Evolutionary conservation across 148 eudicot species (phyloP), one percentile per base, ranked within the genome.

Genomic region (Fallopia convolvulus): DNA sequence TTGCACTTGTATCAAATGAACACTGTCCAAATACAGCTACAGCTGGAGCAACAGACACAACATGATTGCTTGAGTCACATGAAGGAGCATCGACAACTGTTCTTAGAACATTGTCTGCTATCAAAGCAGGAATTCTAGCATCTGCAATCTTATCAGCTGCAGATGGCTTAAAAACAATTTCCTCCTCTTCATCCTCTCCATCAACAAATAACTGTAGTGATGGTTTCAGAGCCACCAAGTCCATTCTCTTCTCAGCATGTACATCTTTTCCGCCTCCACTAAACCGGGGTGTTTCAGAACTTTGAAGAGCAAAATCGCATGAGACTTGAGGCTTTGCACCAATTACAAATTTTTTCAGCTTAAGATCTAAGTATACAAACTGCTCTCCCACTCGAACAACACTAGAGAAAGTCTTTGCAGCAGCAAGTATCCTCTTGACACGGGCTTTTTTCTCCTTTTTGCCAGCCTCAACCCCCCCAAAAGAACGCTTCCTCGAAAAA

Each of bases 121-220:
- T 78, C 75, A 83, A 52, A 42, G 82, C 74, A 66, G 85, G 79
- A 85, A 70, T 66, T 17, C 74, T 40, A 20, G 73, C 84, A 81
- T 86, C 85, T 12, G 72, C 55, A 42, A 80, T 87, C 75, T 90
- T 91, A 79, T 96, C 94, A 77, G 78, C 76, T 17, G 74, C 77
- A 56, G 89, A 75, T 65, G 99, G 99, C 88, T 87, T 93, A 82
- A 96, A 95, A 66, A 96, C 89, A 87, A 96, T 96, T 76, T 85
- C 98, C 84, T 96, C 99, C 65, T 91, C 99, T 77, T 93, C 99
- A 74, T 96, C 99, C 74, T 93, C 99, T 14, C 78, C 88, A 63
- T 93, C 97, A 36, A 81, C 20, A 32, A 15, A 75, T 60, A 83
- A 33, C 74, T 78, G 85, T 21, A 44, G 50, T 71, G 70, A 79